Evolutionary conservation across 331 rosid genomes (phyloP).

Genomic region (Spiraea crenata): DNA sequence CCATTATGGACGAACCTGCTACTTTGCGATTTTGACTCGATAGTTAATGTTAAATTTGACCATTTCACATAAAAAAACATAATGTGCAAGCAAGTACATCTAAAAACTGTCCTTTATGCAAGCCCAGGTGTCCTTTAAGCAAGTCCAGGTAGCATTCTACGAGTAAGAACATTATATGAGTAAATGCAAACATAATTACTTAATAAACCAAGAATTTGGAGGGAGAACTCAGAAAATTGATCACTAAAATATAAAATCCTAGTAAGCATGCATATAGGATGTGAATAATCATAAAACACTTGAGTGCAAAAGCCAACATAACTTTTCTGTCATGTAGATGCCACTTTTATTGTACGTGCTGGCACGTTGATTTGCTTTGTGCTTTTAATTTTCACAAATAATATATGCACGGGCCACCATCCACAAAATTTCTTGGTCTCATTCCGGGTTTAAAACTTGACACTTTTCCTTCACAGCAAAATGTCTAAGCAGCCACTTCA

Average conservation of each 20-base stretch:
- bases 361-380: conserved; percentile 11
- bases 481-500: too few species aligned
- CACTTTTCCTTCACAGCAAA: too few species aligned
- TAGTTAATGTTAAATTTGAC: too few species aligned
- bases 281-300: neutral
- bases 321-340: neutral
- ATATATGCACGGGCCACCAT: conserved; percentile 21
- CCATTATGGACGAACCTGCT: too few species aligned
- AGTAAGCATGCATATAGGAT: neutral
- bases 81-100: too few species aligned
- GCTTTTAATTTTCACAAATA: conserved; percentile 12
- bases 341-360: conserved; percentile 11
- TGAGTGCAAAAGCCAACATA: conserved; percentile 7
- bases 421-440: too few species aligned
- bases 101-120: too few species aligned
- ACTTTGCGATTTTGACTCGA: too few species aligned
- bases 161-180: neutral
- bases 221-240: neutral
- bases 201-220: neutral
- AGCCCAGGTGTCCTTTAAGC: too few species aligned
- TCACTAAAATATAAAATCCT: neutral
- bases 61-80: too few species aligned
- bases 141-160: too few species aligned
- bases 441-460: too few species aligned
- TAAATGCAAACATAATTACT: neutral